A percentile compares a stretch with the other conserved stretches of the same genome.
Conservation (phyloP, 257 asterid species). For the Nicotiana knightiana region DNA sequence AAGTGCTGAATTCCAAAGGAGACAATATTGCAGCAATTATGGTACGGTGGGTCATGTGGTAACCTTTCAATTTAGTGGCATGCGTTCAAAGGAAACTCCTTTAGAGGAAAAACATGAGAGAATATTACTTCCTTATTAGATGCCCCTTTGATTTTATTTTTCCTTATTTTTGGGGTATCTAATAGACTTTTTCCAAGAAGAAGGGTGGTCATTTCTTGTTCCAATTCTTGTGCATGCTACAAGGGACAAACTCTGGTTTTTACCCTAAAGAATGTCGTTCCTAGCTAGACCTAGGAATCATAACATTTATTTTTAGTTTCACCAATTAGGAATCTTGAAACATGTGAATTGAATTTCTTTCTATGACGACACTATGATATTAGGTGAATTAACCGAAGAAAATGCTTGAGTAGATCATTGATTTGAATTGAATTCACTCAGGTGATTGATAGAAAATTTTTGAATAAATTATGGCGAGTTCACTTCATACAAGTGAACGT, state of each 20-base stretch:
- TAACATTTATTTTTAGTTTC: background rate
- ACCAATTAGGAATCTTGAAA: background rate
- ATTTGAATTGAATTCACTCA: background rate
- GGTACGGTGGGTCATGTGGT: conserved; percentile 14
- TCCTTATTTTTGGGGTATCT: background rate
- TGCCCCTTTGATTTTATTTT: background rate
- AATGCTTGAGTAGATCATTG: background rate
- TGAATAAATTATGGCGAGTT: background rate
- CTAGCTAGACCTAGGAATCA: background rate
- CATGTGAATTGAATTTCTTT: background rate
- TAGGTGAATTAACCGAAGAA: background rate
- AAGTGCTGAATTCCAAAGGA: background rate
- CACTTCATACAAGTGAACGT: conserved; percentile 3
- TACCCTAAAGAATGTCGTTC: conserved; percentile 1
- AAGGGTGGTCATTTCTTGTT: conserved; percentile 6
- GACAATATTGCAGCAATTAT: conserved; percentile 5
- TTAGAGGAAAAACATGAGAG: background rate
- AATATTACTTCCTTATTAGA: background rate
- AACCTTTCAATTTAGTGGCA: conserved; percentile 8
- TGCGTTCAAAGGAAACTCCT: conserved; percentile 5
- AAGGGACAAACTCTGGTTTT: background rate
- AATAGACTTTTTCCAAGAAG: conserved; percentile 6
- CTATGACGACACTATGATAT: background rate
- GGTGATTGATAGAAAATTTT: background rate
- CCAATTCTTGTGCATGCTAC: background rate